Conservation (phyloP, 2,329 filamentous ascomycete genomes). For the Alternaria alternata region DNA sequence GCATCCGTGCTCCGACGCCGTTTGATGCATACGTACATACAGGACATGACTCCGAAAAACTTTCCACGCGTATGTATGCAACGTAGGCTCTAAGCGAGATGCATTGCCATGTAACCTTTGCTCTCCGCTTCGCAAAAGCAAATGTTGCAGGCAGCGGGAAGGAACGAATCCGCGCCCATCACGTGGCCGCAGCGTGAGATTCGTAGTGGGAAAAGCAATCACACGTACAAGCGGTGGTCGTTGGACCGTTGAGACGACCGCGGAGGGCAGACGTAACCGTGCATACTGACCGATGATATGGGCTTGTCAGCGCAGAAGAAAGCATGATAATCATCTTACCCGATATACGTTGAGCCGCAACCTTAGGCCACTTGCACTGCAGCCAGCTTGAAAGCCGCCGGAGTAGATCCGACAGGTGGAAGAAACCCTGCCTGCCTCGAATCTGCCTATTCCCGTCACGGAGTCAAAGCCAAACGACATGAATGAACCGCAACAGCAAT, state of each 20-base stretch:
- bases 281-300: conserved; percentile 4
- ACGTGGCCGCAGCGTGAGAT: neutral
- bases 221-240: neutral
- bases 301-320: conserved; percentile 7
- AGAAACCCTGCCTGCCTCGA: conserved; percentile 1
- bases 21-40: conserved; percentile 1
- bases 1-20: conserved; percentile 5
- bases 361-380: neutral
- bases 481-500: conserved; percentile 2
- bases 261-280: neutral
- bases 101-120: neutral
- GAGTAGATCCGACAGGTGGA: conserved; percentile 13
- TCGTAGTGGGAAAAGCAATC: neutral
- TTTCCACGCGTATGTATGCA: neutral
- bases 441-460: neutral
- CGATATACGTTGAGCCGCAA: conserved; percentile 10
- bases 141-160: neutral
- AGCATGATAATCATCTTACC: conserved; percentile 1
- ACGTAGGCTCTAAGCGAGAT: neutral
- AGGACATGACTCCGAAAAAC: neutral
- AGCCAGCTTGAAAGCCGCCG: neutral
- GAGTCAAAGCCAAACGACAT: neutral
- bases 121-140: conserved; percentile 5
- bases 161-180: neutral
- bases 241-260: neutral